Percentiles rank a stretch among this genome's conserved stretches.
These are phyloP conservation scores for Calocybe gangraenosa DNA, from an alignment of 768 basidiomycete genomes.

Conservation along the genomic window DNA sequence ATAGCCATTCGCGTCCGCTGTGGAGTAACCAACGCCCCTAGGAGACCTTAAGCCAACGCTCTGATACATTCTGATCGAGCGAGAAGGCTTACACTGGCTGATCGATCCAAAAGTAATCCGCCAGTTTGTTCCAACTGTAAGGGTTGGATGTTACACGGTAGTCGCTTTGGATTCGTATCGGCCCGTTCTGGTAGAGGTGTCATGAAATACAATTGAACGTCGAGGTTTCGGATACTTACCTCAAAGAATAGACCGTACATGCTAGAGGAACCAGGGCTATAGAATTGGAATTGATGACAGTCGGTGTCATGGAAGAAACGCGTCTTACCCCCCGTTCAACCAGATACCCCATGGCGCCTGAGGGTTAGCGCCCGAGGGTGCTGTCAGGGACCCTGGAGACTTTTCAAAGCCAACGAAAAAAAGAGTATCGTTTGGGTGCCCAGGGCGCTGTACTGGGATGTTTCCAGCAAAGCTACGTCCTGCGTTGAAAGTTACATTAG, in stretches of 20 bases:
- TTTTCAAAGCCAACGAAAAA: slow-evolving; percentile 68
- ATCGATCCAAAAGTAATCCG: slow-evolving; percentile 73
- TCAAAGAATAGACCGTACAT: slow-evolving; percentile 61
- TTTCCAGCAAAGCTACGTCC: slow-evolving; percentile 62
- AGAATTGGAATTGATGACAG: neutral
- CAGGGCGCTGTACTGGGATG: slow-evolving; percentile 52
- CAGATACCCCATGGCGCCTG: slow-evolving; percentile 68
- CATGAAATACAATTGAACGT: neutral
- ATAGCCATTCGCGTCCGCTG: slow-evolving; percentile 58
- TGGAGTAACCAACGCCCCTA: slow-evolving; percentile 62
- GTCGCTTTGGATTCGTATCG: slow-evolving; percentile 52
- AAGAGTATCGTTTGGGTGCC: slow-evolving; percentile 61
- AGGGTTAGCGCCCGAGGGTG: slow-evolving; percentile 22
- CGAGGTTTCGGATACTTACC: slow-evolving; percentile 33
- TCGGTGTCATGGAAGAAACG: neutral
- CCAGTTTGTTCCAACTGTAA: slow-evolving; percentile 54
- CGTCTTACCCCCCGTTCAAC: slow-evolving; percentile 65
- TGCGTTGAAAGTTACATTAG: slow-evolving; percentile 55
- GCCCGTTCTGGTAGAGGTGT: slow-evolving; percentile 52
- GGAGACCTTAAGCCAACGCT: slow-evolving; percentile 6
- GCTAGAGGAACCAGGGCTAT: slow-evolving; percentile 67
- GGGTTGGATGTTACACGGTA: slow-evolving; percentile 47
- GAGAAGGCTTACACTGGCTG: slow-evolving; percentile 52
- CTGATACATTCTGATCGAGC: neutral
- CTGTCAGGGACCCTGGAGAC: slow-evolving; percentile 50